Evolutionary conservation across 1,284 basidiomycete species (phyloP).

Genomic region (Ceratobasidium sp.): DNA sequence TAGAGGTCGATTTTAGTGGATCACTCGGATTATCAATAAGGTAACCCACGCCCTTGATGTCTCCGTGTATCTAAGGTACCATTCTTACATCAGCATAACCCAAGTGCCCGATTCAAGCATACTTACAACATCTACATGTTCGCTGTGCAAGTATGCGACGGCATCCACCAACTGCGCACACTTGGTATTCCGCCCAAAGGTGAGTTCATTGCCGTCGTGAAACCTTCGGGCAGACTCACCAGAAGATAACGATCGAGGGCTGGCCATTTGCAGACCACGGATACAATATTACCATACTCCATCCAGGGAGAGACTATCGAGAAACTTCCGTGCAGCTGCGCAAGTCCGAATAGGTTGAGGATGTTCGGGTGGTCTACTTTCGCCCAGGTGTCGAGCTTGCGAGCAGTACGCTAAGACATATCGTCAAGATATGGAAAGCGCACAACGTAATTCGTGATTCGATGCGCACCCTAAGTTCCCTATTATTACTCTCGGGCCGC

Average conservation of each 20-base stretch:
- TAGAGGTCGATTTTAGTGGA: neutral
- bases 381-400: constrained; percentile 10
- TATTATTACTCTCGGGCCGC: too few relatives aligned
- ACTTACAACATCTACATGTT: neutral
- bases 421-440: too few relatives aligned
- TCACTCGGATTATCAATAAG: neutral
- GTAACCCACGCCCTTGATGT: constrained; percentile 19
- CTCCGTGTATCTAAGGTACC: constrained; percentile 10
- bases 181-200: neutral
- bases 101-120: neutral
- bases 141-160: constrained; percentile 11
- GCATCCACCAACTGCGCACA: neutral
- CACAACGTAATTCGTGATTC: too few relatives aligned
- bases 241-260: neutral
- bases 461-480: too few relatives aligned
- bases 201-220: neutral
- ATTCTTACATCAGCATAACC: neutral
- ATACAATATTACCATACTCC: constrained; percentile 8
- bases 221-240: neutral
- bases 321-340: neutral
- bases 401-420: constrained; percentile 5
- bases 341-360: constrained; percentile 13
- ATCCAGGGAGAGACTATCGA: constrained; percentile 3
- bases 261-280: neutral
- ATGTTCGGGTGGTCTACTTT: constrained; percentile 19